These are phyloP conservation scores for Kokia cookei DNA, from an alignment of 441 rosid species.

Conservation along the genomic window DNA sequence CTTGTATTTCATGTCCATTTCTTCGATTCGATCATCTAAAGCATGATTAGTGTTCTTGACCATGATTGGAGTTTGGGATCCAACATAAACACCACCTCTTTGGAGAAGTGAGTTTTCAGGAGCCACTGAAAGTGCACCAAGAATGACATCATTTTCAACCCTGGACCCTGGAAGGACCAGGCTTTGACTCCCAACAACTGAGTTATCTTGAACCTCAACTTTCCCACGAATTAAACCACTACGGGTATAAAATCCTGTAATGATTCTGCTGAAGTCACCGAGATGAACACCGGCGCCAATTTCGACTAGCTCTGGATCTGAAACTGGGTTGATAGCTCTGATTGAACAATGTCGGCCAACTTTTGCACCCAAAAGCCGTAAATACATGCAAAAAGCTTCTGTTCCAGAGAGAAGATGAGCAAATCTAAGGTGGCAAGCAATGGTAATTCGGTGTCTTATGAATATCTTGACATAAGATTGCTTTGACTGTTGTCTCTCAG, in stretches of 20 bases:
- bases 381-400: slow-evolving; percentile 56
- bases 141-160: slow-evolving; percentile 47
- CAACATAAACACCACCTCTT: slow-evolving; percentile 56
- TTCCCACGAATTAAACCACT: slow-evolving; percentile 31
- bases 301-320: slow-evolving; percentile 43
- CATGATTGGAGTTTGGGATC: slow-evolving; percentile 55
- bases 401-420: slow-evolving; percentile 68
- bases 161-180: slow-evolving; percentile 52
- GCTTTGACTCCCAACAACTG: slow-evolving; percentile 71
- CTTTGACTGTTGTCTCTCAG: slow-evolving; percentile 24
- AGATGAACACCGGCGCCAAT: slow-evolving; percentile 62
- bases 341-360: slow-evolving; percentile 60
- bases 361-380: slow-evolving; percentile 51
- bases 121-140: slow-evolving; percentile 67
- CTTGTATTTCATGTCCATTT: slow-evolving; percentile 63
- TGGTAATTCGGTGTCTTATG: slow-evolving; percentile 43
- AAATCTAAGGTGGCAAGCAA: slow-evolving; percentile 62
- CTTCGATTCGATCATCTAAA: slow-evolving; percentile 69
- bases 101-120: slow-evolving; percentile 51
- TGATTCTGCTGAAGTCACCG: slow-evolving; percentile 60
- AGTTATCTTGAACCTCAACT: slow-evolving; percentile 45
- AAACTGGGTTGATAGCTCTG: slow-evolving; percentile 61
- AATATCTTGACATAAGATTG: slow-evolving; percentile 31
- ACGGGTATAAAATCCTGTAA: slow-evolving; percentile 41
- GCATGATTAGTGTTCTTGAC: slow-evolving; percentile 59